A percentile compares a stretch with the other conserved stretches of the same genome.
These are phyloP conservation scores for Cenchrus americanus DNA, from an alignment of 176 grass and related monocot genomes.

Conservation along the genomic window DNA sequence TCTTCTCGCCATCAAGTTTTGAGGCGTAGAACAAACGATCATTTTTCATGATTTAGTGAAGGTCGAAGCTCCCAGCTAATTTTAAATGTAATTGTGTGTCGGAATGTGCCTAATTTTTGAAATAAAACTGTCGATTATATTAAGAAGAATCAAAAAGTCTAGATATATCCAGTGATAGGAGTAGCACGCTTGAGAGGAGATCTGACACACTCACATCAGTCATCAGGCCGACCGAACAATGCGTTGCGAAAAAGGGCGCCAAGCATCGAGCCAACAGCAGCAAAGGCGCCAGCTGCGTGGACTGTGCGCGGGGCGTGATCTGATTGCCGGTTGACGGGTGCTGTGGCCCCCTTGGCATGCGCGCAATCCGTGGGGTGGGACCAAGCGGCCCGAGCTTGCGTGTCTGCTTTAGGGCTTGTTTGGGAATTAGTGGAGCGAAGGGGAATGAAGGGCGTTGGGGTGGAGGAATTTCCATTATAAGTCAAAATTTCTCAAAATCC, in stretches of 20 bases:
- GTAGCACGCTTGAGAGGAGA: conserved; percentile 13
- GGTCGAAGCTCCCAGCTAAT: neutral
- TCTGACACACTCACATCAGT: conserved; percentile 9
- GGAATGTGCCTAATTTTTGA: neutral
- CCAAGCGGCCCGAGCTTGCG: too few species aligned
- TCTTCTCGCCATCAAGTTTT: neutral
- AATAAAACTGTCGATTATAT: too few species aligned
- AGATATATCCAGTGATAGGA: conserved; percentile 24
- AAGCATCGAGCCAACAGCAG: conserved; percentile 17
- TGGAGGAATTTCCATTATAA: too few species aligned
- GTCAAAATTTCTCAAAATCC: too few species aligned
- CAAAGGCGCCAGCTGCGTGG: neutral
- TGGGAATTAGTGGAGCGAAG: too few species aligned
- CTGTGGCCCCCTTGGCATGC: neutral
- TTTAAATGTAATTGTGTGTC: neutral
- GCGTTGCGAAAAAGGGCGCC: neutral
- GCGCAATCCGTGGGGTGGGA: neutral
- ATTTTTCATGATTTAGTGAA: neutral
- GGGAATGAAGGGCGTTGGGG: too few species aligned
- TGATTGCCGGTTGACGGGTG: conserved; percentile 30
- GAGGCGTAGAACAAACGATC: neutral
- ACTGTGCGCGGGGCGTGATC: neutral
- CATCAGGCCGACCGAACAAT: neutral
- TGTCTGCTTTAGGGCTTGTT: too few species aligned
- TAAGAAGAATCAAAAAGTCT: neutral